These are phyloP conservation scores for Neocucurbitaria cava DNA, from an alignment of 2,329 filamentous ascomycete genomes.

Conservation along the genomic window DNA sequence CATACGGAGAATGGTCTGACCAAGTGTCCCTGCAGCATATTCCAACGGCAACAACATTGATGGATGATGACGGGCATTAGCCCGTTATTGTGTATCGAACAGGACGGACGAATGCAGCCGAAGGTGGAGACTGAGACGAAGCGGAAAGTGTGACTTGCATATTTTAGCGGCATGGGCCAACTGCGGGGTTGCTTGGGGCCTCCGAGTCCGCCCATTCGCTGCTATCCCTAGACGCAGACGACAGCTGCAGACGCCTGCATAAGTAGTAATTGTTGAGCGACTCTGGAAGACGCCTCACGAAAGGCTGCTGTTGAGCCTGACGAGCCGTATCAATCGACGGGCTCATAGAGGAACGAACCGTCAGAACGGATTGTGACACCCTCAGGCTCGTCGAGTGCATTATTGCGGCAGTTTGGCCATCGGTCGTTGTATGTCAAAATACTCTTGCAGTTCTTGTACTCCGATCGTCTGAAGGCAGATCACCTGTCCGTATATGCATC, in stretches of 20 bases:
- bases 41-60: slow-evolving; percentile 23
- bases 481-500: too few relatives aligned
- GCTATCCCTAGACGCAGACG: slow-evolving; percentile 13
- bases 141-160: slow-evolving; percentile 47
- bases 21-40: slow-evolving; percentile 31
- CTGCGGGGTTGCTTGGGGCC: slow-evolving; percentile 36
- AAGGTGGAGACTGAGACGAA: slow-evolving; percentile 28
- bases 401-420: too few relatives aligned
- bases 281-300: slow-evolving; percentile 1
- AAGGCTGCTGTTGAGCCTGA: slow-evolving; percentile 2
- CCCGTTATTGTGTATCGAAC: slow-evolving; percentile 28
- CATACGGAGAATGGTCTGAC: slow-evolving; percentile 22
- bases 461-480: too few relatives aligned
- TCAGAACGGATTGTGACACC: not conserved
- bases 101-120: slow-evolving; percentile 28
- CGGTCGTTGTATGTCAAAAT: too few relatives aligned
- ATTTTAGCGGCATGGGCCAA: slow-evolving; percentile 37
- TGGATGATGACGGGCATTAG: slow-evolving; percentile 36
- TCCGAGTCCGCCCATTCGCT: slow-evolving; percentile 30
- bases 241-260: slow-evolving; percentile 28
- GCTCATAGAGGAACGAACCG: not conserved
- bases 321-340: not conserved
- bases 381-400: too few relatives aligned
- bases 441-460: slow-evolving; percentile 1
- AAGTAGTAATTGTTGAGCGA: slow-evolving; percentile 20